These are phyloP conservation scores for Verticillium klebahnii DNA, from an alignment of 2,329 filamentous ascomycete species.

Conservation along the genomic window DNA sequence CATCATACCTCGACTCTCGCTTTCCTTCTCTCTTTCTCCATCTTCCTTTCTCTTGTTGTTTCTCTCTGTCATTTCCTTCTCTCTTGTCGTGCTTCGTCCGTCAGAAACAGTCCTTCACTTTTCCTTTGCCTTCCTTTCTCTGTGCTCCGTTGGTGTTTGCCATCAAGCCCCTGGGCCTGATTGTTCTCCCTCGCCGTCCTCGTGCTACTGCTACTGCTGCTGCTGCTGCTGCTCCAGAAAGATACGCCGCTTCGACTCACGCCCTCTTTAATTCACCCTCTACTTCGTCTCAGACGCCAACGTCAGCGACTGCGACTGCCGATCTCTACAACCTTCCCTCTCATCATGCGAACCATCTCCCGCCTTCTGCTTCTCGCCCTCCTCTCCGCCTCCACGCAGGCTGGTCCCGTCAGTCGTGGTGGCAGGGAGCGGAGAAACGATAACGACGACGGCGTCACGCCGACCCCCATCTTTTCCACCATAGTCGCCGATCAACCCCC, in stretches of 20 bases:
- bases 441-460: slow-evolving; percentile 7
- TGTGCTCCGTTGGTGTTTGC: background rate
- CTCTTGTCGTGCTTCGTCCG: background rate
- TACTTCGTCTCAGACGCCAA: background rate
- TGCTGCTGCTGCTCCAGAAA: background rate
- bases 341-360: slow-evolving; percentile 3
- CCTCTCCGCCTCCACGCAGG: slow-evolving; percentile 12
- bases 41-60: slow-evolving; percentile 5
- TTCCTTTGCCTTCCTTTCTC: background rate
- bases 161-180: background rate
- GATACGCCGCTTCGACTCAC: background rate
- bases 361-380: slow-evolving; percentile 9
- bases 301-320: background rate
- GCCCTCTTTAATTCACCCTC: background rate
- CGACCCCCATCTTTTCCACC: slow-evolving; percentile 12
- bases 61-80: slow-evolving; percentile 1
- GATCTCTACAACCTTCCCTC: background rate
- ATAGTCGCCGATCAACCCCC: slow-evolving; percentile 1
- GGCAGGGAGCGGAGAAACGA: slow-evolving; percentile 5
- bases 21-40: slow-evolving; percentile 1
- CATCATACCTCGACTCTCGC: slow-evolving; percentile 6
- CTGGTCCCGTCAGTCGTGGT: slow-evolving; percentile 12
- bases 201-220: background rate
- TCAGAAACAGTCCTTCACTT: slow-evolving; percentile 1
- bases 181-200: slow-evolving; percentile 4